Evolutionary conservation across 2,329 filamentous ascomycete species (phyloP).

Genomic region (Botrytis aclada): DNA sequence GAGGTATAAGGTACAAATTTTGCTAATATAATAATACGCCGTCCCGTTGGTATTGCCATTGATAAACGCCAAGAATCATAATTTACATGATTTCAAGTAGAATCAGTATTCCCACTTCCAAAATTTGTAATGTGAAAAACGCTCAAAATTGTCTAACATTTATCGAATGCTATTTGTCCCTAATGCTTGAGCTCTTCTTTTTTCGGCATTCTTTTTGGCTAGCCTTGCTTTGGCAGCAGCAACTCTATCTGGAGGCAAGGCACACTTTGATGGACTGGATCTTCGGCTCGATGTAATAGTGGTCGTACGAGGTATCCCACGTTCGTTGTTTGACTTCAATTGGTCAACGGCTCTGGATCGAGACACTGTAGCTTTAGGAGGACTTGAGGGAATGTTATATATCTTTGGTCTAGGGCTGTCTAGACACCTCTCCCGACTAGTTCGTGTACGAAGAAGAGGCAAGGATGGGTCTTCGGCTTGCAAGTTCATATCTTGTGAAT

Average conservation of each 20-base stretch:
- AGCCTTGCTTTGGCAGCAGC: conserved; percentile 39
- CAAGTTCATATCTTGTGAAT: conserved; percentile 24
- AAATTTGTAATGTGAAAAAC: neutral
- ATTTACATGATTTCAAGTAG: conserved; percentile 11
- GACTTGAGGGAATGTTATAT: conserved; percentile 34
- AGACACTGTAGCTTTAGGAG: conserved; percentile 29
- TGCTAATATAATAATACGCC: conserved; percentile 9
- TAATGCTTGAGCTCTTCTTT: conserved; percentile 27
- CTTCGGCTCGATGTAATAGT: conserved; percentile 26
- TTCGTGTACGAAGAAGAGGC: conserved; percentile 20
- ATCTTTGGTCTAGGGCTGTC: conserved; percentile 34
- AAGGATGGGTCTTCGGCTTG: conserved; percentile 27
- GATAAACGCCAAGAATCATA: conserved; percentile 6
- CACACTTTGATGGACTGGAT: conserved; percentile 27
- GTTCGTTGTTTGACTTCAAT: conserved; percentile 24
- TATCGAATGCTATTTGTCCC: conserved; percentile 19
- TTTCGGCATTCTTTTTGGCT: conserved; percentile 36
- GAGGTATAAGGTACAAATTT: conserved; percentile 9
- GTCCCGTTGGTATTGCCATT: conserved; percentile 8
- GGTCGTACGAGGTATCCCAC: conserved; percentile 11
- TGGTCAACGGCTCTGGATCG: conserved; percentile 25
- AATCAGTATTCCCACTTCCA: neutral
- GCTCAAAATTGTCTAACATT: neutral
- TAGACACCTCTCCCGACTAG: conserved; percentile 25
- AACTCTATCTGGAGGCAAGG: conserved; percentile 36